These are phyloP conservation scores for Lyophyllum shimeji DNA, from an alignment of 768 basidiomycete species.

Conservation along the genomic window DNA sequence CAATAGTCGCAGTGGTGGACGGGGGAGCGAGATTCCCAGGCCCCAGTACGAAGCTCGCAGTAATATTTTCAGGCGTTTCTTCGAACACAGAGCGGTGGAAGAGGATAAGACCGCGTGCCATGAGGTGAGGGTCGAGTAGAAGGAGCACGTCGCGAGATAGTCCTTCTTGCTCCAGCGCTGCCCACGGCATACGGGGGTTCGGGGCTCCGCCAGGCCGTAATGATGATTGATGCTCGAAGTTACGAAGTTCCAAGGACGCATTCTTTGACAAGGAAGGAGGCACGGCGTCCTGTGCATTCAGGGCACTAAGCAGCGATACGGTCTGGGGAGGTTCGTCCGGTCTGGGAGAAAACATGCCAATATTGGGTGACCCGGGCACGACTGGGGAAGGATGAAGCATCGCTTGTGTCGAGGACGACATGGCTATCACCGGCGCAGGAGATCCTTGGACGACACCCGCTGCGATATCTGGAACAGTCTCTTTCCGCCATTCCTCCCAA, in stretches of 20 bases:
- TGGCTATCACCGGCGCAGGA: constrained; percentile 30
- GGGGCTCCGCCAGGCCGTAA: constrained; percentile 18
- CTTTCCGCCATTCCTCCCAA: constrained; percentile 61
- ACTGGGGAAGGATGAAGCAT: constrained; percentile 50
- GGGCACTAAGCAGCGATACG: constrained; percentile 46
- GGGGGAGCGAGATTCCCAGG: constrained; percentile 21
- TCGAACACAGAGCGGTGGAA: constrained; percentile 60
- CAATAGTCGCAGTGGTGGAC: constrained; percentile 5
- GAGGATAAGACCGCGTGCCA: constrained; percentile 62
- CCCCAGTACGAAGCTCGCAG: constrained; percentile 42
- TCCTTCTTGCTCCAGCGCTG: constrained; percentile 59
- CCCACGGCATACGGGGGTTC: constrained; percentile 40
- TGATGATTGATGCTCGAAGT: constrained; percentile 25
- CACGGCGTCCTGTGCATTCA: constrained; percentile 22
- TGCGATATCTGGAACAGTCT: constrained; percentile 44
- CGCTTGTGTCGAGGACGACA: constrained; percentile 52
- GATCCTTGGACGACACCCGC: constrained; percentile 23
- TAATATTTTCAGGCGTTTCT: constrained; percentile 52
- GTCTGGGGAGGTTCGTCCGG: constrained; percentile 41
- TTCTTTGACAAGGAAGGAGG: constrained; percentile 23
- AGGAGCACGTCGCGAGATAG: constrained; percentile 68
- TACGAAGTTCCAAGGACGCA: constrained; percentile 22
- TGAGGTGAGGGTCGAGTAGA: constrained; percentile 54
- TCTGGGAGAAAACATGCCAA: constrained; percentile 53
- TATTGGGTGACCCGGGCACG: constrained; percentile 42